Conservation (phyloP, 495 filamentous ascomycete genomes). For the Aspergillus cavernicola region DNA sequence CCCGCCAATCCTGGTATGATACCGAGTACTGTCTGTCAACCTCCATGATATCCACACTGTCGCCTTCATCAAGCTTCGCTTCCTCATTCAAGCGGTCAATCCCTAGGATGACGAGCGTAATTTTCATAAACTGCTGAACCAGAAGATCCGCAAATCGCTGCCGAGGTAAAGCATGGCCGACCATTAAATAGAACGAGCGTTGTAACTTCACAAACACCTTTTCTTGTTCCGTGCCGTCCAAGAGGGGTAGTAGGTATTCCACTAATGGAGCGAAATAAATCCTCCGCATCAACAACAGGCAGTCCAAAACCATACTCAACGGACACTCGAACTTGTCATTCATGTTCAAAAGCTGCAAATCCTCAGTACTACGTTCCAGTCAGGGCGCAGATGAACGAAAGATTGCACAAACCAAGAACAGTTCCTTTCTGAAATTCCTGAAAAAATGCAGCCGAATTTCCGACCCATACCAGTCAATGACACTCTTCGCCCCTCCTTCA, state of each 20-base stretch:
- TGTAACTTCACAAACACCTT: constrained; percentile 47
- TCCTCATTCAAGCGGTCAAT: constrained; percentile 37
- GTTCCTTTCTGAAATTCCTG: constrained; percentile 33
- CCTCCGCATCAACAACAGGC: constrained; percentile 39
- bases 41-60: constrained; percentile 34
- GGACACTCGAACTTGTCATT: constrained; percentile 22
- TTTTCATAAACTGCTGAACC: constrained; percentile 46
- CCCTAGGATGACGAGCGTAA: constrained; percentile 55
- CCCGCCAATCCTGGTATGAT: constrained; percentile 38
- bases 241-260: constrained; percentile 34
- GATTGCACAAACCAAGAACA: constrained; percentile 33
- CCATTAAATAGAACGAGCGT: constrained; percentile 60
- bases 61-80: constrained; percentile 9
- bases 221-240: constrained; percentile 29
- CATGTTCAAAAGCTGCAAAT: background rate
- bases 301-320: constrained; percentile 38
- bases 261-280: constrained; percentile 47
- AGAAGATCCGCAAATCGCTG: constrained; percentile 48
- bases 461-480: constrained; percentile 52
- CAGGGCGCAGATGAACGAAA: too few species aligned
- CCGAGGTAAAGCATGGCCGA: constrained; percentile 60
- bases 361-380: background rate
- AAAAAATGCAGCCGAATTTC: constrained; percentile 52
- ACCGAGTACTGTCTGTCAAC: constrained; percentile 36
- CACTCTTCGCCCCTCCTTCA: constrained; percentile 13